Base-by-base conservation (phyloP, 306 rosid genomes). In the Medicago ruthenica region DNA sequence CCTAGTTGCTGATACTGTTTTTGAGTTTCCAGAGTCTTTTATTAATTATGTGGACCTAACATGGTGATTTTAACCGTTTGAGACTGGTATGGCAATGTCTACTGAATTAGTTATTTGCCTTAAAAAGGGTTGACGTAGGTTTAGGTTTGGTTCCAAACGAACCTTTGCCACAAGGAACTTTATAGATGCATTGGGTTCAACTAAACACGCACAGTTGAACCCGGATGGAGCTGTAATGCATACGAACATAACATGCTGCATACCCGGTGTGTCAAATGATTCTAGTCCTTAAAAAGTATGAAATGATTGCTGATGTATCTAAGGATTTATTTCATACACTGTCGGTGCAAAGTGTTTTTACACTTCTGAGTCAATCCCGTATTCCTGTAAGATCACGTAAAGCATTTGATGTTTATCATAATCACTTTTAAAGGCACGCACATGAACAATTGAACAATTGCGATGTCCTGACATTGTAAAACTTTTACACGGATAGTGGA, bases 1-100 rank as follows among this genome's bases (percentile, higher is more conserved):
- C 37, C 9, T 63, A 34, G 84, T 80, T 81, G 72, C 75, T 73
- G 85, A 73, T 61, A 62, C 53, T 76, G 47, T 74, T 74, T 67
- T n/a, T 44, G 79, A 71, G 42, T 78, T 77, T 70, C 67, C 27
- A 64, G 0, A 69, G 73, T 62, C 67, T 74, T 74, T 73, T 13
- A 18, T 72, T 18, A 24, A 53, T 76, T 58, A 34, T 40, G 79
- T 70, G 85, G 74, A 64, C 81, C 80, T 78, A 54, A 70, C 78
- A 27, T 77, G 34, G 31, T 84, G 47, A 12, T 74, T 74, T 76
- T 74, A 40, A 69, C 81, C 71, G 36, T 44, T 78, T 77, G 69
- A 36, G 80, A 77, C 72, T 54, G 48, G 18, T 59, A 67, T 76
- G 65, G 45, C 54, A 61, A 60, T 24, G 24, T 44, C 59, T 71